These are phyloP conservation scores for Simplicillium sp. DNA, from an alignment of 2,329 filamentous ascomycete species.

Conservation along the genomic window DNA sequence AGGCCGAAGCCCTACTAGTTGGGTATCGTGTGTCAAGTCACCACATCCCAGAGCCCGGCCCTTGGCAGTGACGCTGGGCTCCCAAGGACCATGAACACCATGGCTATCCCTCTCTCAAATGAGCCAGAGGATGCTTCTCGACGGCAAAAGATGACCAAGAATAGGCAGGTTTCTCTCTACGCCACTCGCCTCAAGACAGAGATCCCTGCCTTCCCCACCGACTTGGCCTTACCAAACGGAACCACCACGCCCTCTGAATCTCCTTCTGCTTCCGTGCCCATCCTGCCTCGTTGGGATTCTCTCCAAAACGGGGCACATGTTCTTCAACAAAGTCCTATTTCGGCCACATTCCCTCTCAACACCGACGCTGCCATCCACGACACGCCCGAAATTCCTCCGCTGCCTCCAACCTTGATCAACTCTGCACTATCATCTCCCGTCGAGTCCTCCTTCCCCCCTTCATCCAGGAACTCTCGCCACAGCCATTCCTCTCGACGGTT, in stretches of 20 bases:
- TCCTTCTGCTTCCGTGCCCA: slow-evolving; percentile 23
- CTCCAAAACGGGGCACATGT: slow-evolving; percentile 8
- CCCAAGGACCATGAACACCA: slow-evolving; percentile 11
- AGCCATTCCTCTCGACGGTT: slow-evolving; percentile 19
- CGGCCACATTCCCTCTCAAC: slow-evolving; percentile 4
- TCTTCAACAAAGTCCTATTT: slow-evolving; percentile 1
- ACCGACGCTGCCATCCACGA: background rate
- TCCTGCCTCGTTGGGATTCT: slow-evolving; percentile 38
- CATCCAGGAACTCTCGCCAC: slow-evolving; percentile 6
- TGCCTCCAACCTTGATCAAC: background rate
- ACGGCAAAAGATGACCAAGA: slow-evolving; percentile 7
- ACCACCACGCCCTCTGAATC: slow-evolving; percentile 13
- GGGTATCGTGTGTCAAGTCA: too few relatives aligned
- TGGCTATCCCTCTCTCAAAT: slow-evolving; percentile 9
- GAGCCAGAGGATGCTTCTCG: slow-evolving; percentile 4
- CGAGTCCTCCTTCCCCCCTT: slow-evolving; percentile 2
- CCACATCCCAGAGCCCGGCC: slow-evolving; percentile 8
- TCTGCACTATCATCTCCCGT: slow-evolving; percentile 4
- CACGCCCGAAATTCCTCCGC: background rate
- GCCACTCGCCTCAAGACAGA: slow-evolving; percentile 12
- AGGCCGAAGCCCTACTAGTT: too few relatives aligned
- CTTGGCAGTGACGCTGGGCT: slow-evolving; percentile 10
- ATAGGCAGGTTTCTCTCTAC: slow-evolving; percentile 13
- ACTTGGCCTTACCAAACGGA: slow-evolving; percentile 10
- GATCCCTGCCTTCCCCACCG: slow-evolving; percentile 10